Evolutionary conservation across 208 protist species (phyloP).

Genomic region (Leishmania arabica): DNA sequence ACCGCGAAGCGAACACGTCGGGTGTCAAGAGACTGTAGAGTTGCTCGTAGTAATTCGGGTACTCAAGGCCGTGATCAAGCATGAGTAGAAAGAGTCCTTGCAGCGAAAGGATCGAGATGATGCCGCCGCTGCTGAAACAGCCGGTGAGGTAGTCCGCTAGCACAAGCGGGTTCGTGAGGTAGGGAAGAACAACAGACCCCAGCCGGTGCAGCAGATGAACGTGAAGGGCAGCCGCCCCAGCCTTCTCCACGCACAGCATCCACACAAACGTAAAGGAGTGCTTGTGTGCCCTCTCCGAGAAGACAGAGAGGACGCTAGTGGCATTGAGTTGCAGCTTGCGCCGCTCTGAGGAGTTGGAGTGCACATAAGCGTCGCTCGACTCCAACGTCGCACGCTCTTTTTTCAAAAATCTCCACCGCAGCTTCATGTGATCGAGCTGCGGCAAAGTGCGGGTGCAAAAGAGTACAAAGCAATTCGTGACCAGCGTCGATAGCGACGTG

Average conservation of each 20-base stretch:
- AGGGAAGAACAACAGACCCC: conserved; percentile 64
- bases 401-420: conserved; percentile 72
- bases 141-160: conserved; percentile 86
- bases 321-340: conserved; percentile 59
- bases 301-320: conserved; percentile 68
- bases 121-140: conserved; percentile 84
- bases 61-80: conserved; percentile 90
- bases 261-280: conserved; percentile 86
- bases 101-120: conserved; percentile 86
- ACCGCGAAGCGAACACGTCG: conserved; percentile 80
- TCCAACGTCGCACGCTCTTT: conserved; percentile 58
- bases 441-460: conserved; percentile 66
- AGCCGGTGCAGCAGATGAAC: conserved; percentile 85
- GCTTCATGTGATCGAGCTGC: conserved; percentile 43
- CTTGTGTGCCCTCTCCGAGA: conserved; percentile 80
- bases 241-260: conserved; percentile 70
- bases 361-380: conserved; percentile 62
- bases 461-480: conserved; percentile 79
- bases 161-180: conserved; percentile 86
- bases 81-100: conserved; percentile 90
- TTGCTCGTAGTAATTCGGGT: conserved; percentile 91
- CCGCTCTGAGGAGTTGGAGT: conserved; percentile 71
- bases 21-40: conserved; percentile 88
- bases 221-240: conserved; percentile 57
- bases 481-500: conserved; percentile 24